Evolutionary conservation across 176 grass and related monocot genomes (phyloP).

Genomic region (Pontederia paniculata): DNA sequence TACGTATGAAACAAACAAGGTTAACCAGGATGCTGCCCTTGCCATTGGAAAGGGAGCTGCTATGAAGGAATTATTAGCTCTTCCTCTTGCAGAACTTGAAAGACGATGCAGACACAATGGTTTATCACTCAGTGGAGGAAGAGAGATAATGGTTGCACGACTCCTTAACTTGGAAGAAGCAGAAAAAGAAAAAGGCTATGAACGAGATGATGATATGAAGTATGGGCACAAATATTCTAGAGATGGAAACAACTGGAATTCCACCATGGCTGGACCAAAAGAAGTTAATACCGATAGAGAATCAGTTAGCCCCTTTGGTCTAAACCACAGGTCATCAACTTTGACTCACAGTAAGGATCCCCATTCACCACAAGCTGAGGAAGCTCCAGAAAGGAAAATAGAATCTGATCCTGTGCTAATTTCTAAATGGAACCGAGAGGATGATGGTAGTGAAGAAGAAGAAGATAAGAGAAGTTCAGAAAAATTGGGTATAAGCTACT

Average conservation of each 20-base stretch:
- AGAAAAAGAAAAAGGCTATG: slow-evolving; percentile 53
- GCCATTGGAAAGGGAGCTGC: slow-evolving; percentile 71
- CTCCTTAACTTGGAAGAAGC: slow-evolving; percentile 90
- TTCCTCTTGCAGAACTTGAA: slow-evolving; percentile 87
- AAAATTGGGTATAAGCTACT: slow-evolving; percentile 83
- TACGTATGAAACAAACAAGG: slow-evolving; percentile 48
- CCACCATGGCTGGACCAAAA: slow-evolving; percentile 23
- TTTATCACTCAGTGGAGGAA: slow-evolving; percentile 72
- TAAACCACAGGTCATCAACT: slow-evolving; percentile 20
- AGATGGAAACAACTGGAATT: slow-evolving; percentile 31
- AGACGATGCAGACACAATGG: slow-evolving; percentile 91
- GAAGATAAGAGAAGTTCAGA: slow-evolving; percentile 47
- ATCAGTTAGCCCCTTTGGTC: slow-evolving; percentile 13
- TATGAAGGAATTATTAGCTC: slow-evolving; percentile 63
- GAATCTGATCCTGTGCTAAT: slow-evolving; percentile 61
- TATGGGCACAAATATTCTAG: slow-evolving; percentile 36
- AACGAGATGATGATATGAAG: slow-evolving; percentile 50
- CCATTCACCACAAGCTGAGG: slow-evolving; percentile 20
- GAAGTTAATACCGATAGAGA: slow-evolving; percentile 27
- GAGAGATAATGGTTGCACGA: slow-evolving; percentile 95
- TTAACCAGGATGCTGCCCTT: slow-evolving; percentile 83
- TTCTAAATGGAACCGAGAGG: slow-evolving; percentile 95
- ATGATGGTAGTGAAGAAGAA: slow-evolving; percentile 48
- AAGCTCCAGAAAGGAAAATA: slow-evolving; percentile 35
- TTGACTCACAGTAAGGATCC: slow-evolving; percentile 12